phyloP scores from a whole-genome alignment of 495 filamentous ascomycete genomes.

The Apiosordaria backusii region DNA sequence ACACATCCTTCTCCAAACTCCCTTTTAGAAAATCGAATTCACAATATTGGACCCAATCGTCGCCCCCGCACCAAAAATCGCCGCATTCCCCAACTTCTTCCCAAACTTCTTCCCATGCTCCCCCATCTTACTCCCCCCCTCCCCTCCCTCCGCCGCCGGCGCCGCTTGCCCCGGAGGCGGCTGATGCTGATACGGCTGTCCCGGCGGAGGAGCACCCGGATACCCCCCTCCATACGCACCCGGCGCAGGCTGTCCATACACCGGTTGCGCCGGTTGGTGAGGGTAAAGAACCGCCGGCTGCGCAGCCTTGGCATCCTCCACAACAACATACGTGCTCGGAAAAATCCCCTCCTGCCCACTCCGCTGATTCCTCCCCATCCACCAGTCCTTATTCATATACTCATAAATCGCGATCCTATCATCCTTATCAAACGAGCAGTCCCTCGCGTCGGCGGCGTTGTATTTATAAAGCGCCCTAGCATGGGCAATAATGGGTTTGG shows the following conservation, averaged over 20 bases:
- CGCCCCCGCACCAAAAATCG: conserved; percentile 80
- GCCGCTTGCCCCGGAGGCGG: conserved; percentile 27
- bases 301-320: conserved; percentile 32
- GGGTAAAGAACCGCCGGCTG: conserved; percentile 14
- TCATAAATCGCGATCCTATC: conserved; percentile 76
- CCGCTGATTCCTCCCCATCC: conserved; percentile 78
- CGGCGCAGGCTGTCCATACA: not conserved
- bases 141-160: no score
- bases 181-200: conserved; percentile 40
- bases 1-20: not conserved
- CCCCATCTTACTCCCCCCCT: conserved; percentile 41
- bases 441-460: conserved; percentile 69
- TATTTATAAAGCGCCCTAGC: conserved; percentile 86
- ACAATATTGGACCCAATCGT: conserved; percentile 90
- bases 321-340: conserved; percentile 79
- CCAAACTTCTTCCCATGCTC: conserved; percentile 70
- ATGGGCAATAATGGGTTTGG: conserved; percentile 58
- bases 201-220: conserved; percentile 32
- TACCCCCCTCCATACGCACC: conserved; percentile 21
- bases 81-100: conserved; percentile 72
- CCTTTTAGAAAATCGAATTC: conserved; percentile 76
- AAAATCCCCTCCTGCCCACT: conserved; percentile 87
- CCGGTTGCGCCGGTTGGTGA: conserved; percentile 21
- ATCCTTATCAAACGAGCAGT: conserved; percentile 69
- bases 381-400: conserved; percentile 97